A percentile compares a stretch with the other conserved stretches of the same genome.
Conservation (phyloP, 2,329 filamentous ascomycete genomes). For the Orbilia quercus region DNA sequence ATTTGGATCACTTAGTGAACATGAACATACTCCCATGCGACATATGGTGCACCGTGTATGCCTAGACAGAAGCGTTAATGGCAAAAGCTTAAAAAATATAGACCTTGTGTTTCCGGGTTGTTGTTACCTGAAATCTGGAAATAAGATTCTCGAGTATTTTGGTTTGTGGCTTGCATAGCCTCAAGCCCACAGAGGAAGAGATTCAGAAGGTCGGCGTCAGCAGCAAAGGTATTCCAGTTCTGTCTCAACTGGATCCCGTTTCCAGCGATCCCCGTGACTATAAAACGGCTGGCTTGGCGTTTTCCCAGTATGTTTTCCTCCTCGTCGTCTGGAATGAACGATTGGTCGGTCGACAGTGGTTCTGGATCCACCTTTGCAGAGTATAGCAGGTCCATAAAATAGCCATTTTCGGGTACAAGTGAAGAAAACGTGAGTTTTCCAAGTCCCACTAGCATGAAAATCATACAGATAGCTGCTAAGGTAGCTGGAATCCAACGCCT, state of each 20-base stretch:
- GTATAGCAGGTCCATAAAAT: constrained; percentile 14
- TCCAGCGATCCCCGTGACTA: constrained; percentile 39
- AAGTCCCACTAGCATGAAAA: constrained; percentile 15
- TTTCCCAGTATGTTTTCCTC: constrained; percentile 10
- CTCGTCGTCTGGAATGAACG: not conserved
- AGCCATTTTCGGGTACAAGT: constrained; percentile 17
- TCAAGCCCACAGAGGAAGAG: constrained; percentile 50
- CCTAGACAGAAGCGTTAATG: constrained; percentile 26
- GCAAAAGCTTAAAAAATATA: too few species aligned
- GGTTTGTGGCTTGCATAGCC: constrained; percentile 36
- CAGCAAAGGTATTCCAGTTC: constrained; percentile 34
- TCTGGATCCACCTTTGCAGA: constrained; percentile 1
- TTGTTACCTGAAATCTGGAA: constrained; percentile 39
- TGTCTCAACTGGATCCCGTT: constrained; percentile 41
- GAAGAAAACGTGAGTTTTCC: constrained; percentile 23
- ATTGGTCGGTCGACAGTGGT: not conserved
- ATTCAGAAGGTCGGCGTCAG: constrained; percentile 42
- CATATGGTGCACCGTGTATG: constrained; percentile 51
- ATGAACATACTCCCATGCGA: constrained; percentile 41
- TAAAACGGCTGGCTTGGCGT: constrained; percentile 30
- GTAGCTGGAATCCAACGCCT: constrained; percentile 36
- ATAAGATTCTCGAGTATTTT: constrained; percentile 36
- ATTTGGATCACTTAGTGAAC: not conserved
- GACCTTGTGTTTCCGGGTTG: too few species aligned
- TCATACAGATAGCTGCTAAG: constrained; percentile 16